Base-by-base conservation (phyloP, 2,329 filamentous ascomycete genomes). In the Cercospora brassicicola region DNA sequence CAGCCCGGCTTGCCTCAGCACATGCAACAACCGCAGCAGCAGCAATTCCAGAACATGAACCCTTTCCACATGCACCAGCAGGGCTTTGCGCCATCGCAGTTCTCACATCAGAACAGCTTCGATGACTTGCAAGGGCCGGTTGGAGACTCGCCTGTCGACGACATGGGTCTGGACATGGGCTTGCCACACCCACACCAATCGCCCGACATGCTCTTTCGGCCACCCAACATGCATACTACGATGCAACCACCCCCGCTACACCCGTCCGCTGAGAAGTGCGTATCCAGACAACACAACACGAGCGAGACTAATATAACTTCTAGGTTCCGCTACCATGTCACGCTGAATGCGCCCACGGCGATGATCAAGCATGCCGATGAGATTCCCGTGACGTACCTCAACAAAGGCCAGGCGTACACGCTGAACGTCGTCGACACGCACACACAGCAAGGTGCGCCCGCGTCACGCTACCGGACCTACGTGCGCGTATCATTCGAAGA, bases 401-500 rank as follows among this genome's bases (percentile, higher is more conserved):
- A 99, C 82, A 98, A 98, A 80, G 94, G 94, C 26, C 94, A 98
- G 78, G 92, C 93, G 15, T 99, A 99, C 78, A 91, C 92, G 0
- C 84, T 99, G 18, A 91, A 91, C 2, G 87, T 99, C 30, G 84
- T 91, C 57, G 95, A 99, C 77, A 95, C 91, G 0, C 84, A 85
- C 5, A 87, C 90, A 1, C 83, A 85, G 1, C 81, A 89, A 4
- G 85, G 87, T 2, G 60, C 82, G 86, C 36, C 79, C 83, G 4
- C 89, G 88, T 8, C 90, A 13, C 90, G 87, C 72, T 97, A 97
- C 78, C 88, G 95, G 64, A 98, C 94, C 0, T 97, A 91, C 77
- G 88, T 99, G 57, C 90, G 95, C n/a, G 90, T 99, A 57, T 97
- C 94, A 0, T 99, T 98, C 75, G 94, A 99, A 78, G 95, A 99